phyloP scores from a whole-genome alignment of 2,329 filamentous ascomycete genomes.

The Cladosporium sp. region DNA sequence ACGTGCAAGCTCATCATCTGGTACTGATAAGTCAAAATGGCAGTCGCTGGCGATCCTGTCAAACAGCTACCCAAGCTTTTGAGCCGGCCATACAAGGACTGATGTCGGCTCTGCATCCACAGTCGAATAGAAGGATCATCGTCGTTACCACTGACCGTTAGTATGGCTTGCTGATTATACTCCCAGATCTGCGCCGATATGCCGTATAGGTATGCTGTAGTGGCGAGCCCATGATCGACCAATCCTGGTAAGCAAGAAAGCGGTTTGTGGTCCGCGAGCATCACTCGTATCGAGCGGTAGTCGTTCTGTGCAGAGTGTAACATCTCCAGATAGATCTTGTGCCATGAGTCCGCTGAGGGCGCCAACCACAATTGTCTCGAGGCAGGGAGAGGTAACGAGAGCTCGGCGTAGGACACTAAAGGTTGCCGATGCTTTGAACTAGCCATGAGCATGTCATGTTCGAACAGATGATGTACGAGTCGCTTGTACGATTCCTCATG shows the following conservation, averaged over 20 bases:
- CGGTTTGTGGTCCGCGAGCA: conserved; percentile 9
- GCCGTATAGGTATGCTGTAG: conserved; percentile 14
- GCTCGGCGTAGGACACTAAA: conserved; percentile 19
- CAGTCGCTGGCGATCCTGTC: conserved; percentile 7
- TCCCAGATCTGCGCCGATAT: conserved; percentile 20
- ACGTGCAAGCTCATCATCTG: conserved; percentile 20
- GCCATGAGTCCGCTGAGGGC: conserved; percentile 17
- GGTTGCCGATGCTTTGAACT: conserved; percentile 20
- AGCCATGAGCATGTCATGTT: conserved; percentile 20
- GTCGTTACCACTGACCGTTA: conserved; percentile 4
- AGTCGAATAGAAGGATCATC: conserved; percentile 17
- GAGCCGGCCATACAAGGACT: conserved; percentile 14
- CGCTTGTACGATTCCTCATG: conserved; percentile 19
- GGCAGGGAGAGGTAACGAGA: conserved; percentile 18
- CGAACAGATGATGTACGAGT: conserved; percentile 21
- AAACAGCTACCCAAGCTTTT: not conserved
- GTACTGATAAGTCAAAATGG: conserved; percentile 14
- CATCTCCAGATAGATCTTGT: conserved; percentile 1
- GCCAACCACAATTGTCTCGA: conserved; percentile 19
- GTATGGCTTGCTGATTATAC: conserved; percentile 17
- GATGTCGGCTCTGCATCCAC: conserved; percentile 21
- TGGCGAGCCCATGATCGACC: conserved; percentile 15
- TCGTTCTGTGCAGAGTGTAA: not conserved
- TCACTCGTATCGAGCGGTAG: conserved; percentile 12
- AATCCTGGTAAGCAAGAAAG: conserved; percentile 13